Base-by-base conservation (phyloP, 1,284 basidiomycete genomes). In the Athelia psychrophila region DNA sequence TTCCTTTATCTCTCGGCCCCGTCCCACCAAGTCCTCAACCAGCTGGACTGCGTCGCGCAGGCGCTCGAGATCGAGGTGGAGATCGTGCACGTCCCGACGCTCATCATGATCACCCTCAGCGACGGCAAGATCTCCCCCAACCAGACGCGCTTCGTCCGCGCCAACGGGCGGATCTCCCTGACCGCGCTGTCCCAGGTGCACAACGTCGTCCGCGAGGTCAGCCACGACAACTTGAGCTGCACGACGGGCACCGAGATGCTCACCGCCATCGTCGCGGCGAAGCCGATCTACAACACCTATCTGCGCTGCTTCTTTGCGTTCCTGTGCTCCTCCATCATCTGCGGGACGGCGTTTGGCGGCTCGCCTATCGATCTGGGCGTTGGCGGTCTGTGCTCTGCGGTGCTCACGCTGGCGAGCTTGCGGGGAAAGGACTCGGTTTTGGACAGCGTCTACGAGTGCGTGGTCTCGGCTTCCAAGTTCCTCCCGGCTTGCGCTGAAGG, bases 381-480 rank as follows among this genome's bases (percentile, higher is more conserved):
- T 49, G 84, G 88, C 54, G 92, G 89, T 2, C 65, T 75, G 2
- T 86, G 86, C 56, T 89, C 89, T 3, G 80, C 79, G 48, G 63
- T 84, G 44, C 70, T 94, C 48, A 85, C 89, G 58, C 91, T 86
- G 64, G 74, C 93, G 44, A 89, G 91, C 25, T 71, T 93, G 47
- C 79, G 83, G 53, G n/a, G 20, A 16, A 91, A 88, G 67, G 91
- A 86, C 60, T 77, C 88, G 1, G 84, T 91, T 70, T 94, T 93
- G 66, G 89, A 89, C 4, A 93, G 92, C 60, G 88, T 95, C 51
- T 94, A 93, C 60, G 92, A 94, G 91, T 92, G 63, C 68, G 88
- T 76, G 5, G 66, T 69, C 9, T 74, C 81, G n/a, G 22, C 44
- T 27, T 38, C 36, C 47, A 27, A 42, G 33, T 42, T 32, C 36